Evolutionary conservation across 106 monocot species (phyloP), one percentile per base, ranked within the genome.

Genomic region (Dactylorhiza incarnata): DNA sequence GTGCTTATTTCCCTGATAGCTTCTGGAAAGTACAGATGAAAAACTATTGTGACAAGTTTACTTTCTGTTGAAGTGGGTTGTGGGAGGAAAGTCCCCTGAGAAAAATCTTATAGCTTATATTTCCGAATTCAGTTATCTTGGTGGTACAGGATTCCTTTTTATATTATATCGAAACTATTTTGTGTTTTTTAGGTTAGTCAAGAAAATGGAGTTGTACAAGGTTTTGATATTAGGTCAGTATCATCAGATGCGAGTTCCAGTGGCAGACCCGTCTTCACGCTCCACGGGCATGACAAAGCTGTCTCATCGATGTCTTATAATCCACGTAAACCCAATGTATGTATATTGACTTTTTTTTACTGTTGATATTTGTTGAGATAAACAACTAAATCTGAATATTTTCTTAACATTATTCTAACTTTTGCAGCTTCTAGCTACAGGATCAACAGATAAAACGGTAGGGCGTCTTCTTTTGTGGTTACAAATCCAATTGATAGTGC

Each of bases 361-460:
- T 66, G 43, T 16, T 19, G 15, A 43, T n/a, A 43, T 45, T 48
- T 49, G 48, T 14, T 47, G 45, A 46, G 17, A 69, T 69, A 69
- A 2, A 26, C 43, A 19, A 24, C 2, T 53, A 25, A 15, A 54
- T 71, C 17, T 47, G 11, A 51, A 51, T 59, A 24, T 17, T 50
- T 53, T 44, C 69, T 76, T 24, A 20, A n/a, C 78, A 45, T 43
- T 58, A 73, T 68, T 23, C 44, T 72, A 20, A 49, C n/a, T 49
- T 74, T 9, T 89, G 81, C 86, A 97, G 97, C 79, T 97, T 73
- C 87, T 97, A 52, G 97, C 93, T 26, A 97, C 93, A 49, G 93
- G 84, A 70, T 93, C 93, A 75, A 86, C 65, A 25, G 97, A 97
- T 78, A 97, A 97, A 80, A 94, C 70, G 97, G 93, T 95, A 90